Percentiles rank a stretch among this genome's conserved stretches.
Conservation (phyloP, 2,329 filamentous ascomycete species). For the Venturia effusa region DNA sequence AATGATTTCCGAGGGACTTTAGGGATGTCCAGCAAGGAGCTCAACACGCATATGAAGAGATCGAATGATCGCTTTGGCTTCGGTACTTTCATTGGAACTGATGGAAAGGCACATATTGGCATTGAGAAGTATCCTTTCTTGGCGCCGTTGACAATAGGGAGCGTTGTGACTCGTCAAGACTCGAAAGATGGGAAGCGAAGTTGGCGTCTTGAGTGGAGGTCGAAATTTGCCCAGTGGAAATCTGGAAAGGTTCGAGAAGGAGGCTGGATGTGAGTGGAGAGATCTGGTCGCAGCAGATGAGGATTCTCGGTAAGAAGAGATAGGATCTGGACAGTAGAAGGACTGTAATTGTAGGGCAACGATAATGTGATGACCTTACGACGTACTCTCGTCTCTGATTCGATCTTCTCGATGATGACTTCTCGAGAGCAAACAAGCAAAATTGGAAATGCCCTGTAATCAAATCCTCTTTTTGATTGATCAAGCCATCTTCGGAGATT, state of each 20-base stretch:
- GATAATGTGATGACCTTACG: not conserved
- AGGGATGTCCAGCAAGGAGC: slow-evolving; percentile 15
- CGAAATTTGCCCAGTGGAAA: not conserved
- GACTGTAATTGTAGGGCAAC: not conserved
- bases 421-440: not conserved
- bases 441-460: not conserved
- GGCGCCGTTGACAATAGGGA: slow-evolving; percentile 16
- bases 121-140: slow-evolving; percentile 41
- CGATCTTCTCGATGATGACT: not conserved
- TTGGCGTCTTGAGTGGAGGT: not conserved
- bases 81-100: slow-evolving; percentile 38
- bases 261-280: slow-evolving; percentile 10
- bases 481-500: not conserved
- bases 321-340: too few relatives aligned
- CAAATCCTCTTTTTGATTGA: not conserved
- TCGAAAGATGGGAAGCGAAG: not conserved
- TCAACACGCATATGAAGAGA: slow-evolving; percentile 14
- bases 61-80: slow-evolving; percentile 32
- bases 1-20: slow-evolving; percentile 23
- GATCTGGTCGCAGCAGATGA: too few relatives aligned
- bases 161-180: not conserved
- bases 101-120: slow-evolving; percentile 39
- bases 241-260: slow-evolving; percentile 7
- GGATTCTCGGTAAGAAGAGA: too few relatives aligned
- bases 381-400: not conserved